A percentile compares a stretch with the other conserved stretches of the same genome.
phyloP scores from a whole-genome alignment of 2,329 filamentous ascomycete species.

The Delphinella strobiligena region DNA sequence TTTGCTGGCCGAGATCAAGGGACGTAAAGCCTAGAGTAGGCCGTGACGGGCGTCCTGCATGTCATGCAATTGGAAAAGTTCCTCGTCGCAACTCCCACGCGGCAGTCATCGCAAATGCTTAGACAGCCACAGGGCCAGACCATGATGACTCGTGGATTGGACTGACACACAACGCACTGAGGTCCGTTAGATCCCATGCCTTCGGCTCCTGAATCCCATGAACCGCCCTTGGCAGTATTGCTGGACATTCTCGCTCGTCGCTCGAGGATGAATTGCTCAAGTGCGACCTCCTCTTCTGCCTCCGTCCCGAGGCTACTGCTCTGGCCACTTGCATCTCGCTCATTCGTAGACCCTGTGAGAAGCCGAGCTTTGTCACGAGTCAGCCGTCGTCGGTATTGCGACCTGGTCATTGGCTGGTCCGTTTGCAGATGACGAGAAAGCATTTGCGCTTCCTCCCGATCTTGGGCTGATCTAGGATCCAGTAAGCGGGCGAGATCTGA shows the following conservation, averaged over 20 bases:
- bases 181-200: slow-evolving; percentile 65
- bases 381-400: slow-evolving; percentile 56
- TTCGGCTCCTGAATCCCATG: slow-evolving; percentile 60
- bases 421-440: slow-evolving; percentile 69
- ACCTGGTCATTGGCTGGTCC: slow-evolving; percentile 66
- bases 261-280: slow-evolving; percentile 48
- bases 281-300: slow-evolving; percentile 45
- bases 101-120: slow-evolving; percentile 87
- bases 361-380: slow-evolving; percentile 60
- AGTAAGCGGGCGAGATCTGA: slow-evolving; percentile 66
- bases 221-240: slow-evolving; percentile 16
- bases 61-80: slow-evolving; percentile 97
- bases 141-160: slow-evolving; percentile 72
- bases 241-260: slow-evolving; percentile 33
- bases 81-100: slow-evolving; percentile 87
- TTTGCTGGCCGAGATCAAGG: no score
- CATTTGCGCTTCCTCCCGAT: slow-evolving; percentile 68
- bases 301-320: slow-evolving; percentile 29
- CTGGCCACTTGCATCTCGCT: slow-evolving; percentile 16
- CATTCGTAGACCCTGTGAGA: slow-evolving; percentile 30
- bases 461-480: slow-evolving; percentile 64
- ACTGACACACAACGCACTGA: slow-evolving; percentile 88
- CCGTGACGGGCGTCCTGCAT: slow-evolving; percentile 75
- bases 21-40: slow-evolving; percentile 85
- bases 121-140: slow-evolving; percentile 95